Base-by-base conservation (phyloP, 176 grass and related monocot genomes). In the Triticum monococcum region DNA sequence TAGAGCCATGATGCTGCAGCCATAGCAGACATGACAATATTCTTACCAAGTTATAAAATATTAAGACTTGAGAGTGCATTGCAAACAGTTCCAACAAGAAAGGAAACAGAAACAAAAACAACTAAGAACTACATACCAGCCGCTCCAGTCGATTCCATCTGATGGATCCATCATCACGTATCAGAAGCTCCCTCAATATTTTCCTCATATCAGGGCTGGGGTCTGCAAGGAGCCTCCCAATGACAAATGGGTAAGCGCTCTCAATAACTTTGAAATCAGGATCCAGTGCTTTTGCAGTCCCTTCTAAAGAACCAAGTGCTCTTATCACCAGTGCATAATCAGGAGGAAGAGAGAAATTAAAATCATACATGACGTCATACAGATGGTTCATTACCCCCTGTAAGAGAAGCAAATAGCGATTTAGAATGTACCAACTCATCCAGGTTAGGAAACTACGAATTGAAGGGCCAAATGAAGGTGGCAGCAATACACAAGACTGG, bases 261-360 rank as follows among this genome's bases (percentile, higher is more conserved):
- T 98, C 96, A 67, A 98, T 89, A 79, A 98, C 96, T 85, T 95
- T 95, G 70, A 98, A 98, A 84, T 88, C 81, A 72, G 91, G 96
- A 93, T 98, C 96, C 62, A 98, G 83, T 81, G 96, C 96, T 90
- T 98, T 95, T 73, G 96, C 93, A 31, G 96, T 95, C 57, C 96
- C 96, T 94, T 98, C 96, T 80, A 98, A 89, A 43, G 96, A 98
- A 80, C 96, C 96, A 37, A 98, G 82, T 18, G 96, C 93, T 88
- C 96, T 93, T 89, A 98, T 95, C 66, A 98, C 96, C 63, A 98
- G 82, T 5, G 93, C 96, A 84, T 98, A 98, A 87, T 98, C 96
- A 63, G 96, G 96, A 54, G 96, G 96, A 68, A 98, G 84, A 61
- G 93, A 94, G 86, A 98, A 95, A 89, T 89, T 95, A 79, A 98